Conservation (phyloP, 345 rosid species). For the Populus ilicifolia region DNA sequence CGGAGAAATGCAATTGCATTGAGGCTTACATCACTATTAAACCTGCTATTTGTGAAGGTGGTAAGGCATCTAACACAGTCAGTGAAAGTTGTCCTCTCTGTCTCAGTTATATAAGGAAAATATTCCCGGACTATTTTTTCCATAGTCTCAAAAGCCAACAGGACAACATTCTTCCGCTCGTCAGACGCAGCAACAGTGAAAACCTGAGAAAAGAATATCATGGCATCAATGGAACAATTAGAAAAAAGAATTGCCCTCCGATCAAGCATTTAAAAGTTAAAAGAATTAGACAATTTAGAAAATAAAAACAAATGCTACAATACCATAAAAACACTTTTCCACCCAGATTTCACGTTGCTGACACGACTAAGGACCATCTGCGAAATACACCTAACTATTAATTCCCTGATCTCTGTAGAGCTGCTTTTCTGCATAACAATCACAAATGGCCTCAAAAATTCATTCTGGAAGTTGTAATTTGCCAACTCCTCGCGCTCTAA, state of each 20-base stretch:
- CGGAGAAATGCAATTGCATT: slow-evolving; percentile 96
- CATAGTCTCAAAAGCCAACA: slow-evolving; percentile 89
- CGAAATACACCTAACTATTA: slow-evolving; percentile 87
- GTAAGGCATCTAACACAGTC: slow-evolving; percentile 92
- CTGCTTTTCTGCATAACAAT: slow-evolving; percentile 90
- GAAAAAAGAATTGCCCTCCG: neutral
- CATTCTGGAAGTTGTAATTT: slow-evolving; percentile 94
- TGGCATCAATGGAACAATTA: neutral
- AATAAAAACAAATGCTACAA: slow-evolving; percentile 3
- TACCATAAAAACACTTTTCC: slow-evolving; percentile 98
- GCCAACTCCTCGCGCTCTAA: slow-evolving; percentile 96
- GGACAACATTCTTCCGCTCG: slow-evolving; percentile 75
- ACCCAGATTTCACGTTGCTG: slow-evolving; percentile 89
- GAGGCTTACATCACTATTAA: slow-evolving; percentile 86
- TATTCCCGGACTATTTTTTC: slow-evolving; percentile 93
- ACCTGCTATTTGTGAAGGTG: slow-evolving; percentile 81
- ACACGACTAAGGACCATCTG: slow-evolving; percentile 98
- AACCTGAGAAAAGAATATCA: slow-evolving; percentile 44
- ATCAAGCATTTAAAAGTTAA: neutral
- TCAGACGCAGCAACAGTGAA: slow-evolving; percentile 88
- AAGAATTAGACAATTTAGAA: neutral
- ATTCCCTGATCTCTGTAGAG: slow-evolving; percentile 80
- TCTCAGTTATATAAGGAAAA: slow-evolving; percentile 87
- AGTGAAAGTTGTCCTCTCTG: slow-evolving; percentile 86
- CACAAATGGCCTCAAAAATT: slow-evolving; percentile 88